phyloP scores from a whole-genome alignment of 768 basidiomycete genomes.

The Boletellus ananas region DNA sequence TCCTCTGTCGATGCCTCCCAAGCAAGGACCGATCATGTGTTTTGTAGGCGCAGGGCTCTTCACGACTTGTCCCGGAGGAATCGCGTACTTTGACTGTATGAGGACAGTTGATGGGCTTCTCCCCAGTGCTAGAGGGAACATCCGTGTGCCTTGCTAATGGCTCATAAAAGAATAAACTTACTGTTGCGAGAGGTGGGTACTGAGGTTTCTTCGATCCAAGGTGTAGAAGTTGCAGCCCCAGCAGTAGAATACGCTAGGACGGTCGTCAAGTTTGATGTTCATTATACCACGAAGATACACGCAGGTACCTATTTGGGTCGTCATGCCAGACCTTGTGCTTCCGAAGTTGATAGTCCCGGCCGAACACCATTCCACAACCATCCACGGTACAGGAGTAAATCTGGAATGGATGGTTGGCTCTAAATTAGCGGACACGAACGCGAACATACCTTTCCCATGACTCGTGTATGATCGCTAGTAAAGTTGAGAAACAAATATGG shows the following conservation, averaged over 20 bases:
- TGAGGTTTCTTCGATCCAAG: conserved; percentile 1
- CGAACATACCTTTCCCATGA: neutral
- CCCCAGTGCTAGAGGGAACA: conserved; percentile 10
- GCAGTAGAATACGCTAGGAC: conserved; percentile 6
- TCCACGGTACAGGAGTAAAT: neutral
- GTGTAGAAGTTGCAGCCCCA: conserved; percentile 8
- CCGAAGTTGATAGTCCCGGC: neutral
- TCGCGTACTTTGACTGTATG: neutral
- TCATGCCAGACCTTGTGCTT: neutral
- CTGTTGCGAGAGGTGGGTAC: conserved; percentile 9
- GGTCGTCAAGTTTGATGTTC: neutral
- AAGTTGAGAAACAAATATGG: neutral
- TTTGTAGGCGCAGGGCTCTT: conserved; percentile 2
- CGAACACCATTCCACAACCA: neutral
- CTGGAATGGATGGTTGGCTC: neutral
- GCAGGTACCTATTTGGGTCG: neutral
- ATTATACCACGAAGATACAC: neutral
- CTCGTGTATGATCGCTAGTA: neutral
- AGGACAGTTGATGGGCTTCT: neutral
- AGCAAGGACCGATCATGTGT: conserved; percentile 16
- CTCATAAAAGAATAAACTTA: neutral
- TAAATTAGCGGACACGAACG: neutral
- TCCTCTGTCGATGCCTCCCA: conserved; percentile 10
- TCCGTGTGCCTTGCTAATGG: neutral
- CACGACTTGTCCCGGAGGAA: no score